phyloP scores from a whole-genome alignment of 225 moss, liverwort and hornwort species.

The Thuidium tamariscinum region DNA sequence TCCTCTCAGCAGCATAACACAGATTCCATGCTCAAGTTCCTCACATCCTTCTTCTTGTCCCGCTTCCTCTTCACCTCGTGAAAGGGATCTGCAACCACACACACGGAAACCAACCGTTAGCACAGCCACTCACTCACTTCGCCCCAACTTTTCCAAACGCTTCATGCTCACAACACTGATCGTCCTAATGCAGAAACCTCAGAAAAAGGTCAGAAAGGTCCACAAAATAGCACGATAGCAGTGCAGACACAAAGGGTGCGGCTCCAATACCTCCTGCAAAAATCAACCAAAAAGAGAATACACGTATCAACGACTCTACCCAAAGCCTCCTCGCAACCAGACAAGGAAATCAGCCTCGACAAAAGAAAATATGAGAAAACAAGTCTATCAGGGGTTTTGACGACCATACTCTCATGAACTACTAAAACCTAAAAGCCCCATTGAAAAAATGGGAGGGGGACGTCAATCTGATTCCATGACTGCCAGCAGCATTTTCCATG shows the following conservation, averaged over 20 bases:
- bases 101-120: conserved; percentile 2
- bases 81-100: conserved; percentile 57
- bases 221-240: conserved; percentile 6
- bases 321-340: background rate
- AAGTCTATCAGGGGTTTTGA: background rate
- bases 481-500: background rate
- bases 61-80: conserved; percentile 92
- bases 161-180: background rate
- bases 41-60: conserved; percentile 83
- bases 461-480: background rate
- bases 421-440: background rate
- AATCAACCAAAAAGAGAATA: conserved; percentile 24
- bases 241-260: conserved; percentile 15
- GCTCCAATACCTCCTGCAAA: conserved; percentile 63
- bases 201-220: background rate
- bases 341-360: background rate
- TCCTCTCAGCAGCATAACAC: background rate
- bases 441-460: background rate
- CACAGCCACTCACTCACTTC: background rate
- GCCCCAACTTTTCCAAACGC: background rate
- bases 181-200: background rate
- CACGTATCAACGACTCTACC: conserved; percentile 22
- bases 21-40: background rate
- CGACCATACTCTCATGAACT: background rate
- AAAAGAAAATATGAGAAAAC: background rate